These are phyloP conservation scores for Pseudonitzschia multiseries DNA, from an alignment of 108 stramenopile genomes.

Conservation along the genomic window DNA sequence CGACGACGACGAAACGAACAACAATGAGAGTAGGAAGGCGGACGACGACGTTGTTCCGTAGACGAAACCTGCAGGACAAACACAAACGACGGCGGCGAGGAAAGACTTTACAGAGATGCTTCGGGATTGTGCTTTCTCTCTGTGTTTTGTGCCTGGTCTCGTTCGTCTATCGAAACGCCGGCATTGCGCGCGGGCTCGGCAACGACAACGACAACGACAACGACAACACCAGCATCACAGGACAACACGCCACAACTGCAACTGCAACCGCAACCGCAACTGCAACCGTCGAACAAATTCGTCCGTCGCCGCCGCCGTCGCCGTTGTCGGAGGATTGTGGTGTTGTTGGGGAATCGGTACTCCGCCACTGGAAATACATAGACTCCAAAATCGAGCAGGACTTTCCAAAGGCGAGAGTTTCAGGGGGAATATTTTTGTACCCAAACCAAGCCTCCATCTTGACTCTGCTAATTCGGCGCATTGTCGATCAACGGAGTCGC, in stretches of 20 bases:
- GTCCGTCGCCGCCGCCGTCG: no score
- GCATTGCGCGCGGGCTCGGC: background rate
- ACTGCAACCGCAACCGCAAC: no score
- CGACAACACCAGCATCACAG: no score
- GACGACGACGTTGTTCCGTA: no score
- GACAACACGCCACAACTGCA: no score
- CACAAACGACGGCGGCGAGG: background rate
- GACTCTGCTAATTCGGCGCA: conserved; percentile 1
- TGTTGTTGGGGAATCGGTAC: background rate
- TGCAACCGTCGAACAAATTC: no score
- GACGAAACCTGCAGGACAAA: no score
- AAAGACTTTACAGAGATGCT: background rate
- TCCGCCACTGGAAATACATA: conserved; percentile 26
- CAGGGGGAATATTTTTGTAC: conserved; percentile 60
- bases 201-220: no score
- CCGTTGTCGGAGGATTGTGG: no score
- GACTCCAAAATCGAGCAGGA: conserved; percentile 17
- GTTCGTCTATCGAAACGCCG: background rate
- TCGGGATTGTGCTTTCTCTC: background rate
- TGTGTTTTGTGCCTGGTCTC: background rate
- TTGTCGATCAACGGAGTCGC: background rate
- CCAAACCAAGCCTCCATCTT: conserved; percentile 45
- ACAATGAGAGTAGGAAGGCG: no score
- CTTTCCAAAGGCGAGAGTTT: conserved; percentile 34
- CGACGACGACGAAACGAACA: no score